Percentiles rank a stretch among this genome's conserved stretches.
Conservation (phyloP, 1,139 yeast genomes). For the Geotrichum aggregatum region DNA sequence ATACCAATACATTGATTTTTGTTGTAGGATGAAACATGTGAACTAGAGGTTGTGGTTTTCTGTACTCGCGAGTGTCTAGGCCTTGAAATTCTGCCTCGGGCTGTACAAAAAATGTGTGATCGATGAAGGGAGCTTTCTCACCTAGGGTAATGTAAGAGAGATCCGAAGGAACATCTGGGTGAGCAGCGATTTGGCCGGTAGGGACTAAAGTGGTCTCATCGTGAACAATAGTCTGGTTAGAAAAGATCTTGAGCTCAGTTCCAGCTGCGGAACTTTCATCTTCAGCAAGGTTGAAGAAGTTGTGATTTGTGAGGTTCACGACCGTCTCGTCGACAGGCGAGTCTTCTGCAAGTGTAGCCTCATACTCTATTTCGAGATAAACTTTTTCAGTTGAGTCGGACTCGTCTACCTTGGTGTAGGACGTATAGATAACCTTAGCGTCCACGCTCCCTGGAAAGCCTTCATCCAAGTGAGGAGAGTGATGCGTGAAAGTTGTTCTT, state of each 20-base stretch:
- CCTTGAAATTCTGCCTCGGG: slow-evolving; percentile 33
- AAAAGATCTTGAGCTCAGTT: slow-evolving; percentile 33
- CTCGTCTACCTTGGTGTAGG: slow-evolving; percentile 30
- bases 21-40: slow-evolving; percentile 51
- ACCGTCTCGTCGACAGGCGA: slow-evolving; percentile 47
- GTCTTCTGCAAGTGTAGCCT: slow-evolving; percentile 44
- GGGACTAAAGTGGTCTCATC: slow-evolving; percentile 47
- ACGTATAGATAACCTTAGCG: slow-evolving; percentile 44
- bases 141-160: slow-evolving; percentile 33
- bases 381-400: slow-evolving; percentile 34
- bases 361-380: slow-evolving; percentile 46
- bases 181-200: slow-evolving; percentile 46
- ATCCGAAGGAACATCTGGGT: slow-evolving; percentile 33
- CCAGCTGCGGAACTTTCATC: slow-evolving; percentile 35
- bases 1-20: slow-evolving; percentile 43
- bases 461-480: slow-evolving; percentile 47
- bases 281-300: slow-evolving; percentile 50
- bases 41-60: slow-evolving; percentile 41
- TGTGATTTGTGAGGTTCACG: slow-evolving; percentile 60
- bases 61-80: slow-evolving; percentile 44
- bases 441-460: slow-evolving; percentile 56
- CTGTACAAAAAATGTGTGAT: slow-evolving; percentile 51
- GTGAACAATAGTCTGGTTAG: slow-evolving; percentile 38
- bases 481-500: slow-evolving; percentile 30
- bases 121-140: slow-evolving; percentile 42